Evolutionary conservation across 2,329 filamentous ascomycete genomes (phyloP).

Genomic region (Ascochyta pisi): DNA sequence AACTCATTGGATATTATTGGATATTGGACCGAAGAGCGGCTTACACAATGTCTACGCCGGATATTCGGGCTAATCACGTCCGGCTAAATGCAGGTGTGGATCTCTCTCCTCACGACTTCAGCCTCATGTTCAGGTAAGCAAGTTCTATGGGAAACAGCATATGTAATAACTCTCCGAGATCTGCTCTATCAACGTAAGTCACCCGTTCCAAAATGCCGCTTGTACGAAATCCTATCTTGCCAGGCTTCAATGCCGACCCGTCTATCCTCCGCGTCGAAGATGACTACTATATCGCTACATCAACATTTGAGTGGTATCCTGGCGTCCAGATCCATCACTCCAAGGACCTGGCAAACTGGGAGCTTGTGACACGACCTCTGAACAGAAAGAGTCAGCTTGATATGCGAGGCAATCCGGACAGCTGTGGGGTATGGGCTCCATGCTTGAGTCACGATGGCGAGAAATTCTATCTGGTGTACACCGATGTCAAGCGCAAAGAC

Average conservation of each 20-base stretch:
- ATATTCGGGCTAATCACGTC: slow-evolving; percentile 12
- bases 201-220: slow-evolving; percentile 32
- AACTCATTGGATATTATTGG: neutral
- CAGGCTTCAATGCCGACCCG: slow-evolving; percentile 69
- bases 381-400: slow-evolving; percentile 60
- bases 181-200: neutral
- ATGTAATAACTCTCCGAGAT: slow-evolving; percentile 1
- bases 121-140: slow-evolving; percentile 16
- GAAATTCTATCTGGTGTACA: slow-evolving; percentile 69
- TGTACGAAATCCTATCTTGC: slow-evolving; percentile 60
- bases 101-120: slow-evolving; percentile 17
- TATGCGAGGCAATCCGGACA: slow-evolving; percentile 60
- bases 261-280: slow-evolving; percentile 59
- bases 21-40: neutral
- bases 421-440: slow-evolving; percentile 67
- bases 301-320: slow-evolving; percentile 68
- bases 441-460: slow-evolving; percentile 68
- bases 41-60: neutral
- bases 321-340: slow-evolving; percentile 68
- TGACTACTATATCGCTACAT: slow-evolving; percentile 67
- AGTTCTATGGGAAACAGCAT: neutral
- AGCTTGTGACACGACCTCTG: slow-evolving; percentile 60
- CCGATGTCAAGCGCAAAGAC: slow-evolving; percentile 71
- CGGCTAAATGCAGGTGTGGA: slow-evolving; percentile 16
- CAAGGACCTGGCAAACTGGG: slow-evolving; percentile 60